These are phyloP conservation scores for Lithospermum erythrorhizon DNA, from an alignment of 257 asterid species.

Conservation along the genomic window DNA sequence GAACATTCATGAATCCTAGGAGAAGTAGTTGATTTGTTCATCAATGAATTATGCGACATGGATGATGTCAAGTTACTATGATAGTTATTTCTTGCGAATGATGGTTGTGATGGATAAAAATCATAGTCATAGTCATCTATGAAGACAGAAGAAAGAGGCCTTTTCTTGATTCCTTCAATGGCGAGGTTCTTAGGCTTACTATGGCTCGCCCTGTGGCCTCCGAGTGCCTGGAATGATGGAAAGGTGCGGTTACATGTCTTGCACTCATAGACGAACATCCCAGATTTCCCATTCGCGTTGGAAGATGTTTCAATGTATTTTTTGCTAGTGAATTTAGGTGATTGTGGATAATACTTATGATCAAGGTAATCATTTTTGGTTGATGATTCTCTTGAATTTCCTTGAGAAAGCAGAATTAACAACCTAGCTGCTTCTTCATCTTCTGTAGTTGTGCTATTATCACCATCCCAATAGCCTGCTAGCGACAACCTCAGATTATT, in stretches of 20 bases:
- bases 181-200: conserved; percentile 23
- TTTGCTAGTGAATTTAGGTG: conserved; percentile 28
- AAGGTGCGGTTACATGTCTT: conserved; percentile 66
- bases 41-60: conserved; percentile 15
- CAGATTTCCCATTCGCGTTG: conserved; percentile 22
- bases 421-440: conserved; percentile 83
- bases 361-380: conserved; percentile 1
- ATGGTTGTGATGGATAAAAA: conserved; percentile 6
- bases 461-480: conserved; percentile 5
- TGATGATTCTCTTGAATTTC: conserved; percentile 15
- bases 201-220: conserved; percentile 87
- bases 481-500: conserved; percentile 3
- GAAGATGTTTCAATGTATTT: conserved; percentile 20
- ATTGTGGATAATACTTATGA: not conserved
- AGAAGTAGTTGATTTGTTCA: conserved; percentile 13
- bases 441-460: conserved; percentile 18
- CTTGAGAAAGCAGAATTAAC: conserved; percentile 68
- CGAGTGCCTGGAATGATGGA: conserved; percentile 82
- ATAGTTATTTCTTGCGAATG: conserved; percentile 1
- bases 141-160: conserved; percentile 6
- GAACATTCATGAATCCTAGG: conserved; percentile 26
- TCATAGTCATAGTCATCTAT: conserved; percentile 19
- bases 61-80: conserved; percentile 9
- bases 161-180: conserved; percentile 8
- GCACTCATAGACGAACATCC: conserved; percentile 52